A percentile compares a stretch with the other conserved stretches of the same genome.
Conservation (phyloP, 2,329 filamentous ascomycete genomes). For the Fusarium stilboides region DNA sequence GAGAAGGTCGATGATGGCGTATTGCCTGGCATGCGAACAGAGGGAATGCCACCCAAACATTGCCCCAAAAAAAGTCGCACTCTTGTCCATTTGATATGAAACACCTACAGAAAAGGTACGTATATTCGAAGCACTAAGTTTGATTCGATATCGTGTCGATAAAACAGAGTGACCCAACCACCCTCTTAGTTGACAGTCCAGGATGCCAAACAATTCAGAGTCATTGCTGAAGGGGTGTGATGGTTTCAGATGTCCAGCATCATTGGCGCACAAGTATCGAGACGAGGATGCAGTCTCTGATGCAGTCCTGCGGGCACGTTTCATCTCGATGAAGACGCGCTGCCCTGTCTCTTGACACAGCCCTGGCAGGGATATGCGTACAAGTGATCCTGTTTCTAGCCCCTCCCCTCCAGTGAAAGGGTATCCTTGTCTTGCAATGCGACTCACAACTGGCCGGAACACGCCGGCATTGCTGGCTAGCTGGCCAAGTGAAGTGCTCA, state of each 20-base stretch:
- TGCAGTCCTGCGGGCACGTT: constrained; percentile 67
- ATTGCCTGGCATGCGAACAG: constrained; percentile 8
- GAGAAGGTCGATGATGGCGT: constrained; percentile 12
- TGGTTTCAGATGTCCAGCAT: constrained; percentile 46
- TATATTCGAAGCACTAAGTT: constrained; percentile 7
- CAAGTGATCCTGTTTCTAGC: constrained; percentile 38
- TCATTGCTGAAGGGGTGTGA: constrained; percentile 41
- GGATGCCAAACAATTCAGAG: constrained; percentile 16
- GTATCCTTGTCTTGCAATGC: constrained; percentile 41
- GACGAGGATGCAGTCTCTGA: constrained; percentile 55
- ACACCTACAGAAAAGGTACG: not conserved
- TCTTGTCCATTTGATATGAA: constrained; percentile 30
- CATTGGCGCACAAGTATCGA: constrained; percentile 54
- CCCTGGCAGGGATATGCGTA: constrained; percentile 46
- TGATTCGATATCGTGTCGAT: constrained; percentile 41
- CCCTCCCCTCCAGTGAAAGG: constrained; percentile 24
- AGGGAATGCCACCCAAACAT: constrained; percentile 1
- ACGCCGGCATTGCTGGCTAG: constrained; percentile 24
- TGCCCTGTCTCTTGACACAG: constrained; percentile 43
- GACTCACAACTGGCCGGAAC: constrained; percentile 34
- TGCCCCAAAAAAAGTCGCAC: constrained; percentile 29
- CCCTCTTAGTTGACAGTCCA: constrained; percentile 15
- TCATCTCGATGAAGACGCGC: constrained; percentile 59
- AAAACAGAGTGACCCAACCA: constrained; percentile 29
- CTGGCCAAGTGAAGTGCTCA: constrained; percentile 5